Evolutionary conservation across 768 basidiomycete genomes (phyloP).

Genomic region (Megacollybia marginata): DNA sequence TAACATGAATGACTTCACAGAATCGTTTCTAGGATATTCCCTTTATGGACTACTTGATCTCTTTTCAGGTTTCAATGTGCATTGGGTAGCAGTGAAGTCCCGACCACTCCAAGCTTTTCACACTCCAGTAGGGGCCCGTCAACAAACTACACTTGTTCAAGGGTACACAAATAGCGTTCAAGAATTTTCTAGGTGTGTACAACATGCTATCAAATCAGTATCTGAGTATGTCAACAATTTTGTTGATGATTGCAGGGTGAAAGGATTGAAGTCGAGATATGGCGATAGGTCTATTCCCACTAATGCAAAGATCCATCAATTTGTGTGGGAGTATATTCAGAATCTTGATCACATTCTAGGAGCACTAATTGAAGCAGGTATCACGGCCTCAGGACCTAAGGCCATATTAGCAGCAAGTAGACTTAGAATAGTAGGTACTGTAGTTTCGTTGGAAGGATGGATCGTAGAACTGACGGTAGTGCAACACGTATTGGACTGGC

Average conservation of each 20-base stretch:
- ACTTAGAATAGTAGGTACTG: conserved; percentile 20
- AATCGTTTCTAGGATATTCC: conserved; percentile 12
- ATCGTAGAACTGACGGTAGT: conserved; percentile 16
- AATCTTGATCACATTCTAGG: conserved; percentile 16
- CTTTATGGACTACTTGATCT: conserved; percentile 20
- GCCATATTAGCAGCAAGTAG: conserved; percentile 11
- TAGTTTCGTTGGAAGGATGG: conserved; percentile 21
- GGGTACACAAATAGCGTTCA: conserved; percentile 26
- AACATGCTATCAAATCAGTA: conserved; percentile 7
- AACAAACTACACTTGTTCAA: conserved; percentile 19
- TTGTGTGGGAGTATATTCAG: conserved; percentile 18
- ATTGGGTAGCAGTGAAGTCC: conserved; percentile 14
- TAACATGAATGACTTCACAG: conserved; percentile 17
- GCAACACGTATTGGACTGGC: conserved; percentile 18
- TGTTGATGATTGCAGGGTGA: conserved; percentile 16
- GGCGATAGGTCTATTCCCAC: conserved; percentile 6
- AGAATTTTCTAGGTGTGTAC: conserved; percentile 21
- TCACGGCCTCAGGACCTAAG: conserved; percentile 26
- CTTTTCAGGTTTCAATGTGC: conserved; percentile 25
- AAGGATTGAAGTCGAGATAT: conserved; percentile 12
- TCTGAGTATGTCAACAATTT: conserved; percentile 8
- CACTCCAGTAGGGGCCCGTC: conserved; percentile 13
- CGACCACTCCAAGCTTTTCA: conserved; percentile 26
- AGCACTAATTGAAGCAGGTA: conserved; percentile 16
- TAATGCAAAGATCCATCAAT: conserved; percentile 21